Conservation (phyloP, 2,329 filamentous ascomycete genomes). For the Ophiognomonia clavigignenti-juglandacearum region DNA sequence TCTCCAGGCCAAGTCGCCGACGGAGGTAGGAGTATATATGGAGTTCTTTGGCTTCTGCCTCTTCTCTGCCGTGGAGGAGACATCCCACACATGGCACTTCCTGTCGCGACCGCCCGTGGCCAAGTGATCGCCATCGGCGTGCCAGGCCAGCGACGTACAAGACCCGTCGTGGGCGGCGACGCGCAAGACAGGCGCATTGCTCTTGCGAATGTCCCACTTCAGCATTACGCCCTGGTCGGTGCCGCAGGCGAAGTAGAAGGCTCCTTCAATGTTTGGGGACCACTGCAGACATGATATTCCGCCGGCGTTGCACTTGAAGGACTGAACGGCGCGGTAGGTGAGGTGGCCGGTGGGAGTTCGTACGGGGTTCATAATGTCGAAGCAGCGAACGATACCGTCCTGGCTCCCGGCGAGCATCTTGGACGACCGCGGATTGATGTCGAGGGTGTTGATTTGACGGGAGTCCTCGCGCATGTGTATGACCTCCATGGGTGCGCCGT, state of each 20-base stretch:
- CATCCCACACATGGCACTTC: constrained; percentile 61
- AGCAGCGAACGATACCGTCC: constrained; percentile 58
- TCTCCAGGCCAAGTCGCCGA: constrained; percentile 57
- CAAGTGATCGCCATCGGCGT: constrained; percentile 62
- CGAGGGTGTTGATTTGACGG: constrained; percentile 59
- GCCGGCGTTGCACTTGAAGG: constrained; percentile 49
- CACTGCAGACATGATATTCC: constrained; percentile 59
- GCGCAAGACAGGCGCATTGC: constrained; percentile 47
- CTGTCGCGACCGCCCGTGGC: constrained; percentile 59
- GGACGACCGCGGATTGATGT: constrained; percentile 54
- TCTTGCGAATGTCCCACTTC: constrained; percentile 60
- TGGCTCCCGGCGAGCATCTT: constrained; percentile 59
- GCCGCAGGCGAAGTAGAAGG: constrained; percentile 58
- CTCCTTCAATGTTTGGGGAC: constrained; percentile 52
- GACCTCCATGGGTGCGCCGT: constrained; percentile 43
- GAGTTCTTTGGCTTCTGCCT: constrained; percentile 61
- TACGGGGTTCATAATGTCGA: constrained; percentile 49
- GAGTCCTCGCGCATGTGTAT: constrained; percentile 57
- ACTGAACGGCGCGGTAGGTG: constrained; percentile 43
- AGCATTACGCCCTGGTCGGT: constrained; percentile 58
- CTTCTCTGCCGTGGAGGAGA: constrained; percentile 55
- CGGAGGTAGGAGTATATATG: constrained; percentile 55
- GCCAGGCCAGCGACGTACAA: constrained; percentile 59
- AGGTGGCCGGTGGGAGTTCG: constrained; percentile 43
- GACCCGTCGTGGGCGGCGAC: constrained; percentile 59